phyloP scores from a whole-genome alignment of 192 early-diverging fungal species.

The Backusella liffmaniae region DNA sequence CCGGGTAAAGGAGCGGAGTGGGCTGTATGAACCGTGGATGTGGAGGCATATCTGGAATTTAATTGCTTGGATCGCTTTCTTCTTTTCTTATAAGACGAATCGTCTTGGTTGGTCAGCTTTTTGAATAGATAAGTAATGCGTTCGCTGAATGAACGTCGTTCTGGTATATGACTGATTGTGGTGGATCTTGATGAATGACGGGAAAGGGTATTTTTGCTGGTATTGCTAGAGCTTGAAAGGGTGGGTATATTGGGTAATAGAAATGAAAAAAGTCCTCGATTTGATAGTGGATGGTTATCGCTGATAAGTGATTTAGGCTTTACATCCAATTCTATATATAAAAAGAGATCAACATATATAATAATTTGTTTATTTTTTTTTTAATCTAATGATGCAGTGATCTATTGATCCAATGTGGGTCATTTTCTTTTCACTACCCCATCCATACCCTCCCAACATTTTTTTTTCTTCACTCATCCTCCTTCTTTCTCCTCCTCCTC shows the following conservation, averaged over 20 bases:
- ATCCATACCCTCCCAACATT: not conserved
- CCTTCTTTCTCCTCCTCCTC: not conserved
- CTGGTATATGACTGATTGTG: not conserved
- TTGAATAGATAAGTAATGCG: not conserved
- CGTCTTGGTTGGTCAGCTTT: not conserved
- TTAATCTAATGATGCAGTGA: not conserved
- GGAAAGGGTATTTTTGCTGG: not conserved
- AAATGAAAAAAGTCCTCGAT: conserved; percentile 7
- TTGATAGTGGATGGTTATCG: not conserved
- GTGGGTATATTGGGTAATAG: conserved; percentile 1
- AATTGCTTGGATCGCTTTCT: not conserved
- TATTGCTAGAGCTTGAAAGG: not conserved
- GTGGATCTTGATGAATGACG: conserved; percentile 1
- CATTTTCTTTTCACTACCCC: not conserved
- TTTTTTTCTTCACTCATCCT: not conserved
- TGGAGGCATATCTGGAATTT: not conserved
- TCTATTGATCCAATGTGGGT: not conserved
- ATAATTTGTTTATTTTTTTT: not conserved
- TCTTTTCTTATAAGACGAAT: not conserved
- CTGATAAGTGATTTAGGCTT: conserved; percentile 10
- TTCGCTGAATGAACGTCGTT: not conserved
- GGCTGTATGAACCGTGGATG: conserved; percentile 2
- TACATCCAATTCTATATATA: conserved; percentile 4
- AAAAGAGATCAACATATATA: not conserved
- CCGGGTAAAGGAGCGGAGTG: not conserved